Conservation (phyloP, 768 basidiomycete genomes). For the Galerina marginata region DNA sequence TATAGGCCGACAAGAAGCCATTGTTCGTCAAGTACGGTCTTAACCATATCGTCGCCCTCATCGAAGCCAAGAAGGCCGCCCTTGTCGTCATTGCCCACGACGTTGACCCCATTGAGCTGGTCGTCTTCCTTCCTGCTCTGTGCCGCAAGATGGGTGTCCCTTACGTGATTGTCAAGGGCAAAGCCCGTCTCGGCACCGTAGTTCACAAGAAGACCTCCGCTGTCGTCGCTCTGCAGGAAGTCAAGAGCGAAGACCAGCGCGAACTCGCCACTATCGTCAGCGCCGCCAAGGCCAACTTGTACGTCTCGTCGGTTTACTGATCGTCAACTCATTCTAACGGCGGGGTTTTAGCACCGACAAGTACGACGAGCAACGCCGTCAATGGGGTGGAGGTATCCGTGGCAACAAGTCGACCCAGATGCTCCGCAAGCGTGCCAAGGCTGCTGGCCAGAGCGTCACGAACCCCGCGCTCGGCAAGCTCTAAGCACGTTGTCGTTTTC, state of each 20-base stretch:
- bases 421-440: constrained; percentile 94
- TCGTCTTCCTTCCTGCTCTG: constrained; percentile 96
- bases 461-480: constrained; percentile 68
- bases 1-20: constrained; percentile 90
- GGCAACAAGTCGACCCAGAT: constrained; percentile 94
- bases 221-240: constrained; percentile 90
- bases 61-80: constrained; percentile 97
- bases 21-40: constrained; percentile 95
- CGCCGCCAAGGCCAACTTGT: constrained; percentile 98
- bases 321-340: constrained; percentile 13
- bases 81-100: constrained; percentile 97
- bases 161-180: constrained; percentile 98
- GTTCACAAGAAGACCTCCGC: constrained; percentile 99
- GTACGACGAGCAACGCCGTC: constrained; percentile 88
- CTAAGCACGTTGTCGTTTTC: constrained; percentile 38
- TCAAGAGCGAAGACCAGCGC: constrained; percentile 91
- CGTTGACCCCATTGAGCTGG: constrained; percentile 99
- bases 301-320: constrained; percentile 37
- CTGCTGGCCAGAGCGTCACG: constrained; percentile 70
- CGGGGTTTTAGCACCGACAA: constrained; percentile 74
- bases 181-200: constrained; percentile 96
- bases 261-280: constrained; percentile 92
- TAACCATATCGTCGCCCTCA: constrained; percentile 94
- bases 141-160: constrained; percentile 99
- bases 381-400: constrained; percentile 96